Base-by-base conservation (phyloP, 129 eudicot genomes). In the Oenanthe sinensis region DNA sequence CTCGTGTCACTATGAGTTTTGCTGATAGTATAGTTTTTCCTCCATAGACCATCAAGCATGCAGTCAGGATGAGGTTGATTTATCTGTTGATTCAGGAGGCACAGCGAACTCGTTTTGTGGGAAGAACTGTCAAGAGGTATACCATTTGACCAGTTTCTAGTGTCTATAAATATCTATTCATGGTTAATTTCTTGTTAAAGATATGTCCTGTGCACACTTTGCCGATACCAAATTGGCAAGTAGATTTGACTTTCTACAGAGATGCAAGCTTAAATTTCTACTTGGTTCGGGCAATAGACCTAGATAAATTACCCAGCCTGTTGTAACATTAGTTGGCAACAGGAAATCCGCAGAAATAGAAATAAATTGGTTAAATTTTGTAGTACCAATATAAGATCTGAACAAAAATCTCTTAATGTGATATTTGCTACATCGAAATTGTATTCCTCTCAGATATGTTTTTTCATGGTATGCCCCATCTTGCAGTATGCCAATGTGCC, bases 101-200 rank as follows among this genome's bases (percentile, higher is more conserved):
- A 50, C 81, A 36, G 69, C 86, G 20, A n/a, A 62, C 22, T 78
- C 70, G 30, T 89, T 89, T 76, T 89, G 93, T 82, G 89, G 86
- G 86, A 54, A 45, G 68, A 83, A 79, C 55, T 89, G 93, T 85
- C 87, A 78, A 81, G 89, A 87, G 90, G 93, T 87, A 89, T 24
- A 45, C 26, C 45, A n/a, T 22, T 75, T 50, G 80, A 5, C 47
- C 44, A 65, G 65, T 39, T 78, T n/a, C 33, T 43, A 47, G 13
- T 39, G 49, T 65, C 19, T 75, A 33, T 26, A 75, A 19, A 73
- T 73, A 24, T 73, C 42, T 74, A 46, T 19, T 75, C 24, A 16
- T 19, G 45, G n/a, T 52, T 52, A 58, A 45, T 74, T 52, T 17
- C 5, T 28, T 75, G 68, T 33, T 6, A 6, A 75, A 30, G 65